Conservation (phyloP, 2,329 filamentous ascomycete genomes). For the Alternaria tenuissima region DNA sequence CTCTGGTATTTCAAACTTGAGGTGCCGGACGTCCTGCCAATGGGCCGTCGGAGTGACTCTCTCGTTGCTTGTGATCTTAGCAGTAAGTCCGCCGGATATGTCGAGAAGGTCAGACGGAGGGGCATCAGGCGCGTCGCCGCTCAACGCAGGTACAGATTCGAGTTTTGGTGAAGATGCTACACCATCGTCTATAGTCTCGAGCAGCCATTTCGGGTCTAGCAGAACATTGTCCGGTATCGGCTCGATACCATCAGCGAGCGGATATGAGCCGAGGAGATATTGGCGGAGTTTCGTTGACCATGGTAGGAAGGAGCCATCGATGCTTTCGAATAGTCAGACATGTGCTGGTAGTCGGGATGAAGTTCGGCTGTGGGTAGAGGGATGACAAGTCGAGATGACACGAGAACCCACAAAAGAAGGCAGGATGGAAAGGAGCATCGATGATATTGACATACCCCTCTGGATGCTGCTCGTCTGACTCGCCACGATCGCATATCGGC, state of each 20-base stretch:
- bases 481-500: slow-evolving; percentile 78
- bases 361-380: neutral
- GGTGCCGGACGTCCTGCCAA: slow-evolving; percentile 91
- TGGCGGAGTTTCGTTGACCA: slow-evolving; percentile 76
- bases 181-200: slow-evolving; percentile 53
- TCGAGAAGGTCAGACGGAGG: slow-evolving; percentile 62
- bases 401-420: slow-evolving; percentile 32
- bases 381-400: neutral
- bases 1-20: slow-evolving; percentile 65
- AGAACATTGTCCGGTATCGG: slow-evolving; percentile 78
- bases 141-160: neutral
- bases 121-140: slow-evolving; percentile 18
- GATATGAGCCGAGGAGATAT: slow-evolving; percentile 71
- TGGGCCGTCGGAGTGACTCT: slow-evolving; percentile 79
- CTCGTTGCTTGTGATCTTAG: slow-evolving; percentile 69
- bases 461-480: slow-evolving; percentile 92
- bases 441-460: slow-evolving; percentile 74
- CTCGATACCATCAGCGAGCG: slow-evolving; percentile 70
- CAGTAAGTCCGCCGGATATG: slow-evolving; percentile 65
- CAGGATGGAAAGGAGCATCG: neutral
- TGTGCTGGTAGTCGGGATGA: neutral
- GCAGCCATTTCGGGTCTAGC: slow-evolving; percentile 76
- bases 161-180: neutral
- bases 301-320: slow-evolving; percentile 81
- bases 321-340: slow-evolving; percentile 57